These are phyloP conservation scores for Fusarium metavorans DNA, from an alignment of 2,329 filamentous ascomycete species.

Conservation along the genomic window DNA sequence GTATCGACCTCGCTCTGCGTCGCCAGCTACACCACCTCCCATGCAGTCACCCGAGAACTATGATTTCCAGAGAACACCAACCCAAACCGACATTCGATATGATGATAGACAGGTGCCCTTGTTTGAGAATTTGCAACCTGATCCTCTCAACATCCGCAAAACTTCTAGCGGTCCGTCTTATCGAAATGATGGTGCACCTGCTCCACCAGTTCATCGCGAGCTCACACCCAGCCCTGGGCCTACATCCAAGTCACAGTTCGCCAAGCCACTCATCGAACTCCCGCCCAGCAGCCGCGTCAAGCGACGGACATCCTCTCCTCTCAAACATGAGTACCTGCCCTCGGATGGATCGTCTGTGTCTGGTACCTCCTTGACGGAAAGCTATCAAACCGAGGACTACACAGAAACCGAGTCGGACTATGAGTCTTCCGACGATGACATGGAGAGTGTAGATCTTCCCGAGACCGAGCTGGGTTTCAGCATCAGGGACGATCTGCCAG, in stretches of 20 bases:
- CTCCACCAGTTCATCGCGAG: constrained; percentile 66
- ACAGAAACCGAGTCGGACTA: constrained; percentile 64
- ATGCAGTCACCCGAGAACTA: constrained; percentile 39
- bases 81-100: constrained; percentile 47
- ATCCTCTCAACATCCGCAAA: constrained; percentile 52
- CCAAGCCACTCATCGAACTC: constrained; percentile 60
- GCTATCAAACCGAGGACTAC: constrained; percentile 58
- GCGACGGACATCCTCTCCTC: constrained; percentile 86
- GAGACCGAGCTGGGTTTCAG: constrained; percentile 70
- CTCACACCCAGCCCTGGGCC: constrained; percentile 46
- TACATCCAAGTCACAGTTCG: constrained; percentile 38
- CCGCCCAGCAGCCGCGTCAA: constrained; percentile 61
- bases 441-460: constrained; percentile 71
- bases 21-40: constrained; percentile 41
- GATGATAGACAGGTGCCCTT: constrained; percentile 48
- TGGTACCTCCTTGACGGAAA: constrained; percentile 66
- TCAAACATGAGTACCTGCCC: constrained; percentile 97
- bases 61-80: constrained; percentile 53
- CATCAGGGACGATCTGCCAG: constrained; percentile 53
- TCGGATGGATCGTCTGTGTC: constrained; percentile 76
- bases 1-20: constrained; percentile 42
- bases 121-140: constrained; percentile 54
- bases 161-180: constrained; percentile 49
- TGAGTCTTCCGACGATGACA: constrained; percentile 65
- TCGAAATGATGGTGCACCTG: constrained; percentile 67